A percentile compares a stretch with the other conserved stretches of the same genome.
phyloP scores from a whole-genome alignment of 2,329 filamentous ascomycete species.

The Ophiostoma ips region DNA sequence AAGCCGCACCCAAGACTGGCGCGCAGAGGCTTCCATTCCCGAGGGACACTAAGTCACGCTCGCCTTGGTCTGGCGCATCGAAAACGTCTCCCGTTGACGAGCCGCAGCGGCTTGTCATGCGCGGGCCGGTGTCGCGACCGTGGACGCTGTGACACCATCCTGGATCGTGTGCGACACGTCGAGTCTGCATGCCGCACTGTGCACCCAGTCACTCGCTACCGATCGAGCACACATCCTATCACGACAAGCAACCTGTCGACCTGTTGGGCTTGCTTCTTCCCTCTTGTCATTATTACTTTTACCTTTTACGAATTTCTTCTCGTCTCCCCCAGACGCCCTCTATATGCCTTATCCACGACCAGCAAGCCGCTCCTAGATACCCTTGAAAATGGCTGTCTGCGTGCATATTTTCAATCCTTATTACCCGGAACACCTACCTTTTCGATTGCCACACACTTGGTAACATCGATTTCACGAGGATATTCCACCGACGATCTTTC shows the following conservation, averaged over 20 bases:
- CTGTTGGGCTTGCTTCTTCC: neutral
- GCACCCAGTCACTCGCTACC: too few relatives aligned
- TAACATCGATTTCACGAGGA: neutral
- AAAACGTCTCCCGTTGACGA: neutral
- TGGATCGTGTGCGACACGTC: neutral
- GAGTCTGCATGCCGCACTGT: neutral
- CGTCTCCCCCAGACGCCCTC: too few relatives aligned
- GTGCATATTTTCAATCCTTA: neutral
- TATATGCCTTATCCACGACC: neutral
- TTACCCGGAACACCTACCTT: too few relatives aligned
- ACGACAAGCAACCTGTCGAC: neutral
- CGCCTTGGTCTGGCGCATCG: neutral
- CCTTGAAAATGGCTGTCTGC: neutral
- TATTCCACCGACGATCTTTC: neutral
- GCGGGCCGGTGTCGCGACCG: neutral
- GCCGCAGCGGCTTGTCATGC: neutral
- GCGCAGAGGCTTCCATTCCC: slow-evolving; percentile 16
- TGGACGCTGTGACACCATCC: neutral
- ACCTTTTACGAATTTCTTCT: too few relatives aligned
- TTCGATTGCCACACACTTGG: neutral
- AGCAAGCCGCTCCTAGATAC: neutral
- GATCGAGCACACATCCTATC: neutral
- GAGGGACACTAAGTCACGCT: slow-evolving; percentile 4
- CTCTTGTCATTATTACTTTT: neutral
- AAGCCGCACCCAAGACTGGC: slow-evolving; percentile 26